Evolutionary conservation across 306 rosid species (phyloP).

Genomic region (Calophaca sinica): DNA sequence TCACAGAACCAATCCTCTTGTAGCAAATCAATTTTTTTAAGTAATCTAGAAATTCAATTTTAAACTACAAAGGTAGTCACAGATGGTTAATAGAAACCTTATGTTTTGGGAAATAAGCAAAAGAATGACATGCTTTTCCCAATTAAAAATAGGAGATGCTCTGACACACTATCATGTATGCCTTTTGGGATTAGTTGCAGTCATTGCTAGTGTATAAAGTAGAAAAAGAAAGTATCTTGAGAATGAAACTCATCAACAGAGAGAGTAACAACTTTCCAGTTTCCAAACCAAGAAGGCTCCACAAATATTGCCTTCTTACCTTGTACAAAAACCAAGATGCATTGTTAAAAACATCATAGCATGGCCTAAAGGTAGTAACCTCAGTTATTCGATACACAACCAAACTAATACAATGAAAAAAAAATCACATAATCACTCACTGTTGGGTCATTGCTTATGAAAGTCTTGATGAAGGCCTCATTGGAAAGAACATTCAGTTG

Average conservation of each 20-base stretch:
- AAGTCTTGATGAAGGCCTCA: slow-evolving; percentile 91
- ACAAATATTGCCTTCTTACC: slow-evolving; percentile 86
- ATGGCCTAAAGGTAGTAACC: slow-evolving; percentile 37
- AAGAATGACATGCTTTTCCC: too few species aligned
- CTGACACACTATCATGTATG: too few species aligned
- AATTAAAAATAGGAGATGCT: too few species aligned
- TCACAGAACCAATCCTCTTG: too few species aligned
- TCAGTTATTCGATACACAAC: background rate
- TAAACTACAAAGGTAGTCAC: too few species aligned
- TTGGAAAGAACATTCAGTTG: slow-evolving; percentile 95
- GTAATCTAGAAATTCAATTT: too few species aligned
- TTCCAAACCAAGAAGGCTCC: slow-evolving; percentile 66
- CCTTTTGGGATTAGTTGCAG: too few species aligned
- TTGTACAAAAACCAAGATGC: slow-evolving; percentile 95
- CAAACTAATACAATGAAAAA: background rate
- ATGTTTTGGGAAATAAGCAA: too few species aligned
- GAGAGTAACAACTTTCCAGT: slow-evolving; percentile 39
- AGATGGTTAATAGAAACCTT: too few species aligned
- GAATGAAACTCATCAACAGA: background rate
- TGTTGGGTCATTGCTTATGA: slow-evolving; percentile 89
- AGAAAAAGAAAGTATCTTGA: too few species aligned
- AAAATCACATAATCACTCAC: slow-evolving; percentile 56
- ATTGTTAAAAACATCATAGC: slow-evolving; percentile 52
- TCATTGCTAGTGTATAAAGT: too few species aligned
- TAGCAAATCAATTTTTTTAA: too few species aligned